phyloP scores from a whole-genome alignment of 257 asterid genomes.

The Solanum commersonii region DNA sequence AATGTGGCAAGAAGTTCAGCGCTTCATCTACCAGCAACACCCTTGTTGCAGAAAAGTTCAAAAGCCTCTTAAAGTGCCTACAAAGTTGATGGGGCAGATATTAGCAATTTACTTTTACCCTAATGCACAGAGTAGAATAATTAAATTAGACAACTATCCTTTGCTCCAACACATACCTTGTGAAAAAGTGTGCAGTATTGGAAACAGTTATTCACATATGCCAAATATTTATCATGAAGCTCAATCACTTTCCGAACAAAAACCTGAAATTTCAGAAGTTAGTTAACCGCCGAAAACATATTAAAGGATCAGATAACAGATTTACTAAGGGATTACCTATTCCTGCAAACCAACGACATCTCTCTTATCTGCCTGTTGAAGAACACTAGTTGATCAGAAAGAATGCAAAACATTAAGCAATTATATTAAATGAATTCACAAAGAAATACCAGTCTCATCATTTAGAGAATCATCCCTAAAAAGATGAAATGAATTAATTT shows the following conservation, averaged over 20 bases:
- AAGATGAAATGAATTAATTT: not conserved
- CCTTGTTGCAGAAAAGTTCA: constrained; percentile 90
- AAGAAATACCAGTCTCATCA: not conserved
- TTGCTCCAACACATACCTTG: constrained; percentile 48
- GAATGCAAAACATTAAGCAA: not conserved
- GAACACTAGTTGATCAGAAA: constrained; percentile 6
- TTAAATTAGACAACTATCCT: not conserved
- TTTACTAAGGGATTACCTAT: constrained; percentile 37
- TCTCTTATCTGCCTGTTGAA: constrained; percentile 73
- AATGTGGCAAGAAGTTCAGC: constrained; percentile 95
- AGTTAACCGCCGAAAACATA: constrained; percentile 5
- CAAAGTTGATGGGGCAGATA: not conserved
- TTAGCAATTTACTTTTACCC: not conserved
- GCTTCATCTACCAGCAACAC: constrained; percentile 91
- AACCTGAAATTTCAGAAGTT: constrained; percentile 36
- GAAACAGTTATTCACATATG: constrained; percentile 80
- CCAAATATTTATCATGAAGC: constrained; percentile 89
- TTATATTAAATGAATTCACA: not conserved
- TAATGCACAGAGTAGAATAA: not conserved
- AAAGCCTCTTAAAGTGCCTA: constrained; percentile 98
- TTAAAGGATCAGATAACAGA: not conserved
- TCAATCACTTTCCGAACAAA: constrained; percentile 91
- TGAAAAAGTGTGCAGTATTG: constrained; percentile 88
- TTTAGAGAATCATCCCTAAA: not conserved
- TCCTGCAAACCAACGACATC: constrained; percentile 87